Evolutionary conservation across 768 basidiomycete genomes (phyloP), one percentile per base, ranked within the genome.

Genomic region (Xerocomellus amylosporus): DNA sequence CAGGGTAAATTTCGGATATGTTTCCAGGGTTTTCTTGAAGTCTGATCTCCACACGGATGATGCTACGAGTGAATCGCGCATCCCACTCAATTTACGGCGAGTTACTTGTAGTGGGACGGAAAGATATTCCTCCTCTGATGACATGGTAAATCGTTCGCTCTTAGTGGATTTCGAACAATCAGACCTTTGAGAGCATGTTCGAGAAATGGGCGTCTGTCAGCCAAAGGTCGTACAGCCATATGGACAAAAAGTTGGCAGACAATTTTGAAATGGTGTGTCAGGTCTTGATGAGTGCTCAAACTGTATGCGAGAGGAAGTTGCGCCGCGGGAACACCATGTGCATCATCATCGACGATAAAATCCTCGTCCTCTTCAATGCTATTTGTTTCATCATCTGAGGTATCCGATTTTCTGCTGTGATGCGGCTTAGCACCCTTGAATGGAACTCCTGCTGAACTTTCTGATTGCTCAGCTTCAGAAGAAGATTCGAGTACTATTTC

Each of bases 181-280:
- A 39, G 53, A 85, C 87, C 76, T 70, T 78, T 74, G 24, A 71
- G 51, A 53, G 84, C 70, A 48, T 75, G 76, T 56, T 79, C 66
- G 80, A 88, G 82, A 61, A 83, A 86, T 7, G 70, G 61, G 44
- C 72, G 74, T 19, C 90, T 76, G 43, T 84, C 75, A 4, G 67
- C 69, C 17, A 75, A 67, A 6, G 81, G 76, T 31, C 75, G 81
- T 30, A 90, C 84, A 36, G 88, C 87, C 39, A 95, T 73, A 60
- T 93, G 85, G 13, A 93, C 88, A 58, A 93, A 89, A 28, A 93
- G 80, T 64, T 96, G 93, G 60, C 90, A 93, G 41, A 93, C 78
- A 37, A 88, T 85, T 72, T 93, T 93, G 80, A 93, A 92, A 57
- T 93, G 88, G 58, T 87, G 81, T 14, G 80, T 73, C 19, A 88